Conservation (phyloP, 352 stramenopile genomes). For the Phytophthora sansomeana region DNA sequence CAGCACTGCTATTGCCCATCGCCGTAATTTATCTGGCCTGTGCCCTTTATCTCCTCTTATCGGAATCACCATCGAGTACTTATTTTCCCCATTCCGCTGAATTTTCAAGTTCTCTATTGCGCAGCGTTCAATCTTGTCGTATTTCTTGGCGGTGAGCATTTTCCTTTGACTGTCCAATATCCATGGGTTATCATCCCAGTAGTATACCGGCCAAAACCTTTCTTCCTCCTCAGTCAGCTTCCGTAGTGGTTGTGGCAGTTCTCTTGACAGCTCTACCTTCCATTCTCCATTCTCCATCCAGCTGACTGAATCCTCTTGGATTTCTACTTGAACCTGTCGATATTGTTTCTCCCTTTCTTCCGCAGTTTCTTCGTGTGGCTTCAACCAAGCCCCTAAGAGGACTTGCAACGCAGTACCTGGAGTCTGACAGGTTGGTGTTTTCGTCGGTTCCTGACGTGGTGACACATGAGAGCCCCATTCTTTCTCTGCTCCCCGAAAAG, state of each 20-base stretch:
- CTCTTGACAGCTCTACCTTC: background rate
- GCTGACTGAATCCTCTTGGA: background rate
- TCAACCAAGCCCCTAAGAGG: background rate
- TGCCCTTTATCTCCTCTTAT: background rate
- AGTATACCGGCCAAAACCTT: background rate
- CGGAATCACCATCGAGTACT: background rate
- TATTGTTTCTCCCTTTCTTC: background rate
- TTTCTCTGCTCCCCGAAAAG: background rate
- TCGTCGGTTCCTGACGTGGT: too few species aligned
- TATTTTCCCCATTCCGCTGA: background rate
- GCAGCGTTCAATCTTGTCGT: background rate
- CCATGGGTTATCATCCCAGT: background rate
- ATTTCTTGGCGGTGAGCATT: background rate
- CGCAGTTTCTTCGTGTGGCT: background rate
- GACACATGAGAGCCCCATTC: background rate
- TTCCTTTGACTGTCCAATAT: background rate
- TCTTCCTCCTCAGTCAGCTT: background rate
- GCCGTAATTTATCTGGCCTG: background rate
- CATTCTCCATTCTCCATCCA: background rate
- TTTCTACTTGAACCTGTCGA: background rate
- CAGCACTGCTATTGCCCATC: background rate
- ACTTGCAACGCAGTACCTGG: background rate
- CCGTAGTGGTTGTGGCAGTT: background rate
- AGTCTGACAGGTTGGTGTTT: background rate
- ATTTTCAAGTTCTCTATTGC: background rate